Evolutionary conservation across 1,139 yeast genomes (phyloP).

Genomic region (Nakaseomyces delphensis): DNA sequence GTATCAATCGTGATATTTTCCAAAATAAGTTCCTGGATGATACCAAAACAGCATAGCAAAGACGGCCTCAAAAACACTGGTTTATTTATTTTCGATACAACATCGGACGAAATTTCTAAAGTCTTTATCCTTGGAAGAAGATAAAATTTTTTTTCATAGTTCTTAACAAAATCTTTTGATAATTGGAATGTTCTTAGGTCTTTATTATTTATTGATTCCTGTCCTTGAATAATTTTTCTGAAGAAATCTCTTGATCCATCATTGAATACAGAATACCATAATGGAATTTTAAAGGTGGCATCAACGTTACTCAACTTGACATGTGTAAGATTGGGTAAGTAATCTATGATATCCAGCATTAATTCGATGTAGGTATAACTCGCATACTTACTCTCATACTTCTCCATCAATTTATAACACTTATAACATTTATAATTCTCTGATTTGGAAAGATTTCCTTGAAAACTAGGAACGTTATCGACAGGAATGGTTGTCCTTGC

Average conservation of each 20-base stretch:
- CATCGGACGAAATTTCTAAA: conserved; percentile 21
- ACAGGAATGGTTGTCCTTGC: neutral
- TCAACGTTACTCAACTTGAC: conserved; percentile 40
- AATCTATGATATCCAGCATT: conserved; percentile 34
- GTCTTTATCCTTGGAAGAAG: conserved; percentile 23
- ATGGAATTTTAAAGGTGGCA: conserved; percentile 44
- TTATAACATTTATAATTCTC: conserved; percentile 2
- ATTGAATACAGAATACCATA: conserved; percentile 32
- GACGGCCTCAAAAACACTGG: conserved; percentile 33
- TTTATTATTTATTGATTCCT: conserved; percentile 26
- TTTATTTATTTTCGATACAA: conserved; percentile 14
- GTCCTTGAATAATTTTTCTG: conserved; percentile 28
- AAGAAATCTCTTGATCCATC: conserved; percentile 30
- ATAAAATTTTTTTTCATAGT: conserved; percentile 25
- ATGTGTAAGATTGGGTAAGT: conserved; percentile 31
- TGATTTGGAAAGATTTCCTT: neutral
- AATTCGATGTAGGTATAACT: conserved; percentile 33
- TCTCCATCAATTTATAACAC: conserved; percentile 7
- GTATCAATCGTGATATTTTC: conserved; percentile 43
- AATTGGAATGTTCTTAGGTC: conserved; percentile 28
- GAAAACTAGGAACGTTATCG: neutral
- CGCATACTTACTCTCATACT: conserved; percentile 21
- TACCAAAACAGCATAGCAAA: conserved; percentile 38
- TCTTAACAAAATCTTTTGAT: conserved; percentile 21
- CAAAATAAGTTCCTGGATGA: conserved; percentile 38